Conservation (phyloP, 2,329 filamentous ascomycete species). For the Polytolypa hystricis region DNA sequence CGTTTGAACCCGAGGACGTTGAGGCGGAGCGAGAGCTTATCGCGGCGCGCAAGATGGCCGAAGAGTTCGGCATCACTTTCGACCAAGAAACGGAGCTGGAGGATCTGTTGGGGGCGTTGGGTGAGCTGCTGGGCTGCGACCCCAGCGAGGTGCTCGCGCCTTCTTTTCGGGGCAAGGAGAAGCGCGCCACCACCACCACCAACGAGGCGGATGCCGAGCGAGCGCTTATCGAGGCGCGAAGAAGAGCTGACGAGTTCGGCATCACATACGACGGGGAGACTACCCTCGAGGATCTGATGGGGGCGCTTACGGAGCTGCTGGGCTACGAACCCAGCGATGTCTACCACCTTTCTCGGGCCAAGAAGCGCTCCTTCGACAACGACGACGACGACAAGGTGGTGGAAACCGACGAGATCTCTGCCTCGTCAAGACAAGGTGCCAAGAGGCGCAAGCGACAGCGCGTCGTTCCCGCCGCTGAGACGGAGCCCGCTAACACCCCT, state of each 20-base stretch:
- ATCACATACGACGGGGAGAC: no score
- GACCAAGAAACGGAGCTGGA: slow-evolving; percentile 13
- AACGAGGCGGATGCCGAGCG: neutral
- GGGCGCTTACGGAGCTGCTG: no score
- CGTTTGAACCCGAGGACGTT: slow-evolving; percentile 18
- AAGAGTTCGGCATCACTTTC: slow-evolving; percentile 12
- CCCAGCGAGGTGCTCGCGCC: neutral
- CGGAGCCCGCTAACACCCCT: no score
- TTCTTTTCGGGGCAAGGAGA: neutral
- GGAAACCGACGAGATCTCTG: no score
- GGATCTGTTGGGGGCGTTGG: slow-evolving; percentile 15
- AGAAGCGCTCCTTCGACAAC: no score
- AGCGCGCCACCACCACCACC: neutral
- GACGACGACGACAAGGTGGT: no score
- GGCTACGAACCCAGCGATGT: no score
- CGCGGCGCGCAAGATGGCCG: slow-evolving; percentile 16
- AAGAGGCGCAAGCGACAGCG: no score
- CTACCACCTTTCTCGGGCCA: no score
- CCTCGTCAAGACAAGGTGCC: no score
- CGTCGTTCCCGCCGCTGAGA: no score
- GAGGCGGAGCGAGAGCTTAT: slow-evolving; percentile 15
- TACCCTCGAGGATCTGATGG: no score
- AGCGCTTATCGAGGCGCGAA: neutral
- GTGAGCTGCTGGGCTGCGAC: slow-evolving; percentile 8
- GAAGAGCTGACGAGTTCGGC: neutral